Evolutionary conservation across 148 eudicot species (phyloP).

Genomic region (Vaccinium corymbosum): DNA sequence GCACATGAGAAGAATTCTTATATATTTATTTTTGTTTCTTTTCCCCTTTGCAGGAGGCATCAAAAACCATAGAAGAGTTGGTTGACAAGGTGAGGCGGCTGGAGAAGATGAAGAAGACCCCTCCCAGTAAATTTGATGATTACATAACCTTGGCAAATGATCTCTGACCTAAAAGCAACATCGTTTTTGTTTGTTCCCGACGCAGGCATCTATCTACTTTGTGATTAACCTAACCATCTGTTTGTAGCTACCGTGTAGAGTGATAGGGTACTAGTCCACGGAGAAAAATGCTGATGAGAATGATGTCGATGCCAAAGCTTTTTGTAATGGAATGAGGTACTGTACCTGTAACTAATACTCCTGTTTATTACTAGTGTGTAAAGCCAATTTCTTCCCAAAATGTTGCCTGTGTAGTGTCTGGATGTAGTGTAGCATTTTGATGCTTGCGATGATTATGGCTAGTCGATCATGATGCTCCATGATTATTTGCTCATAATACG

Average conservation of each 20-base stretch:
- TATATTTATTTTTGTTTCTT: no score
- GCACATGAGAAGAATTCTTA: background rate
- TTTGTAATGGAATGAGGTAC: background rate
- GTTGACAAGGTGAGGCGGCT: conserved; percentile 43
- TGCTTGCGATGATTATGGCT: no score
- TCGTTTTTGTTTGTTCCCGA: background rate
- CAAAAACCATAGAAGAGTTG: conserved; percentile 55
- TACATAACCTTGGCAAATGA: background rate
- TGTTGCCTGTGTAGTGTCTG: background rate
- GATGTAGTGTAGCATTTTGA: background rate
- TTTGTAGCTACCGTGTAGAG: background rate
- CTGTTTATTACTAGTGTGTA: background rate
- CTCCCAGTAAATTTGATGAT: background rate
- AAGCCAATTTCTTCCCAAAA: background rate
- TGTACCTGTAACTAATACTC: background rate
- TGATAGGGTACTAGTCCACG: background rate
- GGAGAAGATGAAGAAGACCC: conserved; percentile 29
- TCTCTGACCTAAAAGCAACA: background rate
- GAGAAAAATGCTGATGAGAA: background rate
- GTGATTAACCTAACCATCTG: background rate
- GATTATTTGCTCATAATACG: no score
- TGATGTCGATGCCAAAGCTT: background rate
- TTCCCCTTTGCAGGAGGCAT: conserved; percentile 48
- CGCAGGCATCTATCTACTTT: background rate
- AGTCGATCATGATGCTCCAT: no score